Evolutionary conservation across 2,329 filamentous ascomycete species (phyloP).

Genomic region (Aspergillus aculeatus): DNA sequence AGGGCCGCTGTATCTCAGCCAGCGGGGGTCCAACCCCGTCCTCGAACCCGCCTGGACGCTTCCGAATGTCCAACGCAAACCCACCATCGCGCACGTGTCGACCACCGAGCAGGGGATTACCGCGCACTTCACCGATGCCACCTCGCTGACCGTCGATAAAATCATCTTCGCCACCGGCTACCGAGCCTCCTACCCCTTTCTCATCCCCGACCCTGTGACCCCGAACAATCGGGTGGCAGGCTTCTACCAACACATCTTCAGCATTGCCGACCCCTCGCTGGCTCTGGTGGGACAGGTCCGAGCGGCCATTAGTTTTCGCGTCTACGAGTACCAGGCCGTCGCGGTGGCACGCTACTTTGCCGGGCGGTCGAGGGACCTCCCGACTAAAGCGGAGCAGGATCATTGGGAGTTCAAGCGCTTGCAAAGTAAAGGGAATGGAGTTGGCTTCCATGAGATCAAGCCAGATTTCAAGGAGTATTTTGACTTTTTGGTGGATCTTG

Average conservation of each 20-base stretch:
- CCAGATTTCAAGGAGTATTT: constrained; percentile 43
- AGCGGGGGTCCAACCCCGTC: constrained; percentile 21
- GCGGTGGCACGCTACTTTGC: constrained; percentile 30
- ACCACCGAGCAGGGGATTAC: not conserved
- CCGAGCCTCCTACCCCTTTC: constrained; percentile 29
- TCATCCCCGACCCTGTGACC: constrained; percentile 23
- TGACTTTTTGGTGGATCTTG: constrained; percentile 38
- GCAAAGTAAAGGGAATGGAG: constrained; percentile 20
- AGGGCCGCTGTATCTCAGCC: constrained; percentile 21
- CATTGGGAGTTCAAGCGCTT: constrained; percentile 28
- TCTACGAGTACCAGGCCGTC: constrained; percentile 34
- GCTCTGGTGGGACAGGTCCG: constrained; percentile 31
- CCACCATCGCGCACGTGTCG: constrained; percentile 18
- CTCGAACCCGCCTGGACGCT: constrained; percentile 23
- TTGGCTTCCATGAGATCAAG: constrained; percentile 25
- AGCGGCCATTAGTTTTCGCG: constrained; percentile 29
- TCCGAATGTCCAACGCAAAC: constrained; percentile 23
- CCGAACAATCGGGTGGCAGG: constrained; percentile 26
- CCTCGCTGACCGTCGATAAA: constrained; percentile 22
- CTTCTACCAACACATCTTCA: constrained; percentile 34
- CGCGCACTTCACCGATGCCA: constrained; percentile 26
- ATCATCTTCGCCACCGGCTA: constrained; percentile 36
- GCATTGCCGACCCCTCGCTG: constrained; percentile 28
- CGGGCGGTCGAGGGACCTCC: constrained; percentile 19
- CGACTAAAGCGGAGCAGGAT: constrained; percentile 22